Evolutionary conservation across 306 rosid species (phyloP).

Genomic region (Prunus kanzakura): DNA sequence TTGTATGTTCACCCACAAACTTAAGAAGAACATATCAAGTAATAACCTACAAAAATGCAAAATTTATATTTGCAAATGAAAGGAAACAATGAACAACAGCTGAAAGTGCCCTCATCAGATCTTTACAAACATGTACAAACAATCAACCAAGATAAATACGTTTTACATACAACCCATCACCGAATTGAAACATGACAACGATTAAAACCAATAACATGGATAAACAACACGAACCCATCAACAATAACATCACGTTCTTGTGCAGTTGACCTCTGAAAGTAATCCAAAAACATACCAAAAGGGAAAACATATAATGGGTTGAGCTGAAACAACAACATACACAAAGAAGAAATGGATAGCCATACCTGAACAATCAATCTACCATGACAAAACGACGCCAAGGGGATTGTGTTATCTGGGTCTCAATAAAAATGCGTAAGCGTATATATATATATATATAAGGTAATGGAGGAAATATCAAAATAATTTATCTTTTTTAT

Average conservation of each 20-base stretch:
- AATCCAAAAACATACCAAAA: slow-evolving; percentile 12
- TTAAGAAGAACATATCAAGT: slow-evolving; percentile 2
- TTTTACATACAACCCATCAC: background rate
- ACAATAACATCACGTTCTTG: slow-evolving; percentile 19
- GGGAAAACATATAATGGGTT: slow-evolving; percentile 9
- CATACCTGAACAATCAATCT: slow-evolving; percentile 42
- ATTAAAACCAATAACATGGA: slow-evolving; percentile 1
- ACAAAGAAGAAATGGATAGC: slow-evolving; percentile 11
- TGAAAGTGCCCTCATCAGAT: slow-evolving; percentile 22
- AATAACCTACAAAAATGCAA: slow-evolving; percentile 3
- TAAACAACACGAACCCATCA: slow-evolving; percentile 14
- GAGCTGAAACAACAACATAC: background rate
- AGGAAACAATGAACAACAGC: background rate
- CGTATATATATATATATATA: slow-evolving; percentile 15
- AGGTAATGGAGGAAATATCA: slow-evolving; percentile 1
- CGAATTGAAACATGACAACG: slow-evolving; percentile 11
- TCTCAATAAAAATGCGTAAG: slow-evolving; percentile 19
- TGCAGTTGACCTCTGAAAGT: slow-evolving; percentile 6
- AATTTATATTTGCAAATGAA: background rate
- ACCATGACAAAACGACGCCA: slow-evolving; percentile 24
- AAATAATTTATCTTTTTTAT: background rate
- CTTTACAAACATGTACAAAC: slow-evolving; percentile 24
- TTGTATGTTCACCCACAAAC: slow-evolving; percentile 2
- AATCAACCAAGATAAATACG: slow-evolving; percentile 5
- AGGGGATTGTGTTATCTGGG: slow-evolving; percentile 11